Conservation (phyloP, 495 filamentous ascomycete genomes). For the Poronia punctata region DNA sequence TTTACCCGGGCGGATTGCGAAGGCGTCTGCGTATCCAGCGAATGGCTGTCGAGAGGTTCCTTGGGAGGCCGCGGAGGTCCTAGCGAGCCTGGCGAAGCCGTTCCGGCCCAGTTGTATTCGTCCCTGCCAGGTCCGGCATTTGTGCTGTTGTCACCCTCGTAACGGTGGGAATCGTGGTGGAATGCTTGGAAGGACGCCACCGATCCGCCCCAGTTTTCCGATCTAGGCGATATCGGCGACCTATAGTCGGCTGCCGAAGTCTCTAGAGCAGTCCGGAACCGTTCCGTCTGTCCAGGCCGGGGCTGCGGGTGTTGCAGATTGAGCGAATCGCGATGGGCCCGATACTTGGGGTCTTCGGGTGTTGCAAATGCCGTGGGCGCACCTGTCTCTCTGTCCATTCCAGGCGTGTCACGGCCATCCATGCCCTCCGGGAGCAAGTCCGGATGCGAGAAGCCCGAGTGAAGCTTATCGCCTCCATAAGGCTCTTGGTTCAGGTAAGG, state of each 20-base stretch:
- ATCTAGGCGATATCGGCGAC: slow-evolving; percentile 58
- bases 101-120: slow-evolving; percentile 34
- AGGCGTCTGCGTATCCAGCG: slow-evolving; percentile 20
- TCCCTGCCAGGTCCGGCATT: slow-evolving; percentile 21
- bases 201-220: slow-evolving; percentile 65
- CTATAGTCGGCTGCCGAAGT: slow-evolving; percentile 67
- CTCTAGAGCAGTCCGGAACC: slow-evolving; percentile 75
- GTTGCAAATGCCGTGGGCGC: slow-evolving; percentile 34
- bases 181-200: slow-evolving; percentile 46
- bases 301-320: slow-evolving; percentile 90
- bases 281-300: slow-evolving; percentile 70
- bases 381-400: slow-evolving; percentile 18
- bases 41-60: slow-evolving; percentile 36
- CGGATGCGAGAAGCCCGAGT: slow-evolving; percentile 55
- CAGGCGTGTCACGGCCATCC: slow-evolving; percentile 6
- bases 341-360: slow-evolving; percentile 84
- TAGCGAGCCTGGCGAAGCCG: slow-evolving; percentile 28
- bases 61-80: slow-evolving; percentile 47
- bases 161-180: slow-evolving; percentile 32
- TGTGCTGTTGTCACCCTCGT: slow-evolving; percentile 36
- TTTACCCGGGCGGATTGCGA: slow-evolving; percentile 31
- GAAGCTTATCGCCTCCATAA: slow-evolving; percentile 65
- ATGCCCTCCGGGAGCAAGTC: slow-evolving; percentile 23
- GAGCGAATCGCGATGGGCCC: slow-evolving; percentile 80
- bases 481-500: slow-evolving; percentile 56